Percentiles rank a stretch among this genome's conserved stretches.
Conservation (phyloP, 192 early-diverging fungal species). For the Polychytrium aggregatum region DNA sequence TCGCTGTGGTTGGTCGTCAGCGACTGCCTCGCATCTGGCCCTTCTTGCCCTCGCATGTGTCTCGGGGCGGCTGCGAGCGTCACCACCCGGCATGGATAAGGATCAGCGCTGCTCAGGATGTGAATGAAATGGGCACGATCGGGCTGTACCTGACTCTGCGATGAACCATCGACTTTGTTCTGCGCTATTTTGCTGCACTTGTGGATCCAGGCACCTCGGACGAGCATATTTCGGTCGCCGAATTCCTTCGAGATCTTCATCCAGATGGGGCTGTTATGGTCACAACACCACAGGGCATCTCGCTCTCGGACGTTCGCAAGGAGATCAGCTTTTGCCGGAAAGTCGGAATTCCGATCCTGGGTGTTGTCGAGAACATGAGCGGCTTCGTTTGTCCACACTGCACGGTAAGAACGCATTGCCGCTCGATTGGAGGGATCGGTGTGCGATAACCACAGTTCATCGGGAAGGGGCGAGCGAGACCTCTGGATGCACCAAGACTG, state of each 20-base stretch:
- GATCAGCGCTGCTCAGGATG: no score
- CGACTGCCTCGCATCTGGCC: no score
- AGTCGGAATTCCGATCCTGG: constrained; percentile 77
- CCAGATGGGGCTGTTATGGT: constrained; percentile 84
- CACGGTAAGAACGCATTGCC: constrained; percentile 20
- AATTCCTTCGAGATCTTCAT: constrained; percentile 60
- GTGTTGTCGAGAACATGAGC: constrained; percentile 95
- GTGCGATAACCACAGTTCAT: background rate
- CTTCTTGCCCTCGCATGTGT: no score
- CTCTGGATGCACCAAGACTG: background rate
- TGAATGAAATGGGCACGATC: no score
- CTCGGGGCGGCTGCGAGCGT: no score
- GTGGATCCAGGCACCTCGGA: constrained; percentile 79
- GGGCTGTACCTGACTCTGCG: no score
- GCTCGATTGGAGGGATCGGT: background rate
- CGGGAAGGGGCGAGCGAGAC: background rate
- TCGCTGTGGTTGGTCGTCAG: no score
- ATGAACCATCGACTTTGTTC: no score
- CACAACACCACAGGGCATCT: constrained; percentile 76
- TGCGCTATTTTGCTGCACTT: background rate
- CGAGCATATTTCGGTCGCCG: constrained; percentile 84
- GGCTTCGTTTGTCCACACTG: constrained; percentile 94
- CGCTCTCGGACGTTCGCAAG: constrained; percentile 80
- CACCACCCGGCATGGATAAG: no score
- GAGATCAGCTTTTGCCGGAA: constrained; percentile 95